Evolutionary conservation across 352 stramenopile species (phyloP).

Genomic region (Pythium scleroteichum): DNA sequence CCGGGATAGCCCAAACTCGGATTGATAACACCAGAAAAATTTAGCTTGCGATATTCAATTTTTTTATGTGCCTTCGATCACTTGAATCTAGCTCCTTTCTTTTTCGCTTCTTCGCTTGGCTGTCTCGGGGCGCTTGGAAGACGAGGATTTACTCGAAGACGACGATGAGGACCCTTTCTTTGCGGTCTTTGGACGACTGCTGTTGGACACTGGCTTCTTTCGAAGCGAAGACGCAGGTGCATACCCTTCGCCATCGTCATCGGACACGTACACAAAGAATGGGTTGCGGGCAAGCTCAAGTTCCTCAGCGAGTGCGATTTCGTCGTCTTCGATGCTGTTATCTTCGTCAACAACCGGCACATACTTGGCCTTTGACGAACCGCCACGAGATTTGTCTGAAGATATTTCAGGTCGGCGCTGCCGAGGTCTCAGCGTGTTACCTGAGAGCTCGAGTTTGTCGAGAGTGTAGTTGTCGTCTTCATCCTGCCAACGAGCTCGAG

Average conservation of each 20-base stretch:
- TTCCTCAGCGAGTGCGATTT: conserved; percentile 66
- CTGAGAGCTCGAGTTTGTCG: conserved; percentile 73
- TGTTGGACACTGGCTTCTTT: conserved; percentile 36
- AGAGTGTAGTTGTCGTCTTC: conserved; percentile 79
- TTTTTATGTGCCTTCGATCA: too few species aligned
- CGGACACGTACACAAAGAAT: conserved; percentile 84
- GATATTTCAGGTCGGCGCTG: conserved; percentile 72
- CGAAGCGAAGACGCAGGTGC: conserved; percentile 53
- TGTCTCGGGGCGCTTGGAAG: conserved; percentile 60
- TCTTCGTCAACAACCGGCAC: conserved; percentile 31
- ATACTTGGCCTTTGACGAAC: conserved; percentile 44
- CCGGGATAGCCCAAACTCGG: too few species aligned
- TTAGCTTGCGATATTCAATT: too few species aligned
- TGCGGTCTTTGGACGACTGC: conserved; percentile 51
- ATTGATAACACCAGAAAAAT: too few species aligned
- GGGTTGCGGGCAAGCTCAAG: conserved; percentile 72
- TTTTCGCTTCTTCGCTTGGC: conserved; percentile 65
- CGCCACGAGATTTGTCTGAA: conserved; percentile 48
- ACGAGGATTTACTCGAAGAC: conserved; percentile 43
- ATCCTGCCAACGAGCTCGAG: conserved; percentile 60
- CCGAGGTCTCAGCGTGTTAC: conserved; percentile 60
- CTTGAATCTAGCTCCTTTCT: conserved; percentile 15
- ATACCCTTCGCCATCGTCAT: conserved; percentile 80
- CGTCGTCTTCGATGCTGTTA: conserved; percentile 47
- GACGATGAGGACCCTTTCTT: conserved; percentile 51